Conservation (phyloP, 2,329 filamentous ascomycete genomes). For the Gaeumannomyces sp. region DNA sequence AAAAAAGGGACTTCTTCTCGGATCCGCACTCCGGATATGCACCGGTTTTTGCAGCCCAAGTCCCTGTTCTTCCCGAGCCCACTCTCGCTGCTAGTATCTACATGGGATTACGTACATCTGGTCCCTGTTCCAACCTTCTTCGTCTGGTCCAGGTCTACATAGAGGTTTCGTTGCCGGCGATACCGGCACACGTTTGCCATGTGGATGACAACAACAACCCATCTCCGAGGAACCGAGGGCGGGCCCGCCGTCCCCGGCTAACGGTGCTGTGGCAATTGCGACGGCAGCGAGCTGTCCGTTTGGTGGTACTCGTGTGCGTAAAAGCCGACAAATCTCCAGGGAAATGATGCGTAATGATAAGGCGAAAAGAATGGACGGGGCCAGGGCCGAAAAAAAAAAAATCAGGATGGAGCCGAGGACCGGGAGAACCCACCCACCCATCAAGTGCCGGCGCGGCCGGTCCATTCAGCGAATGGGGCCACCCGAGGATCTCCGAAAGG, state of each 20-base stretch:
- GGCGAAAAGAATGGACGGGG: no score
- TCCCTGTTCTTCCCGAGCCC: background rate
- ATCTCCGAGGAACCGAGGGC: background rate
- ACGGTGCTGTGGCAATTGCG: background rate
- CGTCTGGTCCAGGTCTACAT: no score
- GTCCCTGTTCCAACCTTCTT: no score
- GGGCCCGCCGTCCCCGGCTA: background rate
- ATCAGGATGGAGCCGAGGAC: conserved; percentile 7
- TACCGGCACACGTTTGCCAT: background rate
- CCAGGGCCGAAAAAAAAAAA: conserved; percentile 9
- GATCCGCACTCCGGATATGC: background rate
- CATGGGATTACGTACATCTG: no score
- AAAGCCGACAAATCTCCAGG: background rate
- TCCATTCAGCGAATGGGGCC: background rate
- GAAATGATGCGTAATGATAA: background rate
- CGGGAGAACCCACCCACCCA: background rate
- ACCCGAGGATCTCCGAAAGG: background rate
- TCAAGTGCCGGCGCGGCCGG: background rate
- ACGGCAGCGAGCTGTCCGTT: background rate
- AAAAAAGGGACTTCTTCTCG: no score
- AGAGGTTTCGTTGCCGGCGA: background rate
- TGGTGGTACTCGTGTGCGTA: background rate
- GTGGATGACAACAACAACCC: background rate
- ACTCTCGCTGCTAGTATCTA: no score
- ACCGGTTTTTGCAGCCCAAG: background rate